Evolutionary conservation across 495 filamentous ascomycete species (phyloP), one percentile per base, ranked within the genome.

Genomic region (Parmelia sp.): DNA sequence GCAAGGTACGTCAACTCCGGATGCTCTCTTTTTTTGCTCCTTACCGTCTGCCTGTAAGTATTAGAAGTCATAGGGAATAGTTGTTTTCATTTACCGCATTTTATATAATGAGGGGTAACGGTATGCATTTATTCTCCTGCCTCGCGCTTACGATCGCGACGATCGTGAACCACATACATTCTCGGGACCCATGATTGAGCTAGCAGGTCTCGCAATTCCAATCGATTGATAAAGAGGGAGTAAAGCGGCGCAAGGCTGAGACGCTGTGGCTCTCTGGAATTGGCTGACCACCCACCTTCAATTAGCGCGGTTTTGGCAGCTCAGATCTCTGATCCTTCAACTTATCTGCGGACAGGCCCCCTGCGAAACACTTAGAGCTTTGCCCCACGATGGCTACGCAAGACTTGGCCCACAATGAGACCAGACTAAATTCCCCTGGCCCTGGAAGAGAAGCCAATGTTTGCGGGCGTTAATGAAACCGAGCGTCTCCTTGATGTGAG

Each of bases 361-460:
- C 21, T 36, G n/a, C n/a, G 36, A 39, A 33, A 35, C 31, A 11
- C 3, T 39, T 33, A 8, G n/a, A 31, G 36, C 29, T 33, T 58
- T 23, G 10, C 35, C 21, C 58, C 31, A 23, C 19, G 12, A 42
- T 47, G 58, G 58, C 39, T 33, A 21, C 58, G 6, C 31, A 61
- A 19, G 35, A 49, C 29, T 44, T 37, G 19, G 58, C 35, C 15
- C 39, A 61, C 8, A 45, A 29, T 27, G 17, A 35, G 19, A 44
- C 15, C 44, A 19, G 58, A 31, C 44, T 61, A 21, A 36, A 61
- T 61, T 27, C 58, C 58, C 17, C 44, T 61, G 23, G 58, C 44
- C 19, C 25, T 61, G 39, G 45, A 49, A 37, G 58, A 36, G 31
- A 61, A 61, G 44, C 58, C 58, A 19, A n/a, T 61, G 25, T 61